Conservation (phyloP, 2,329 filamentous ascomycete genomes). For the Colletotrichum kahawae region DNA sequence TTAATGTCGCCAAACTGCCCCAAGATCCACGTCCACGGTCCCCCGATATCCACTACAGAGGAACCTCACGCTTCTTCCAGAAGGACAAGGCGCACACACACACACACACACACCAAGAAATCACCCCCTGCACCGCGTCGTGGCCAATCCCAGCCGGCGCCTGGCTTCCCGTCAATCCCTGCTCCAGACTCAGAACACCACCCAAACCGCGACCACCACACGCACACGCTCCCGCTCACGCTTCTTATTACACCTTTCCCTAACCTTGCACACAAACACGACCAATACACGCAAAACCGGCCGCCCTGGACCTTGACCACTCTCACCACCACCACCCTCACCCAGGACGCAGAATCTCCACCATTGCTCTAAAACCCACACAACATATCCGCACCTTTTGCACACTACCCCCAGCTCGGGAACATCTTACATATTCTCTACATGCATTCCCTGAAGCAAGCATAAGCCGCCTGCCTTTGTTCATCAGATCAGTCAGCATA, state of each 20-base stretch:
- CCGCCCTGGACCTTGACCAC: background rate
- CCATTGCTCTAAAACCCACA: background rate
- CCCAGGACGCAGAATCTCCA: background rate
- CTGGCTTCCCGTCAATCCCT: conserved; percentile 11
- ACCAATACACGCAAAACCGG: background rate
- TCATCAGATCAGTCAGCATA: background rate
- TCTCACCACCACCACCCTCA: background rate
- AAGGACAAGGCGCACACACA: background rate
- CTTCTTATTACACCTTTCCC: background rate
- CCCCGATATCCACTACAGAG: background rate
- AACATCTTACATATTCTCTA: background rate
- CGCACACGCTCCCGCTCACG: conserved; percentile 1
- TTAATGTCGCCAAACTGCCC: conserved; percentile 7
- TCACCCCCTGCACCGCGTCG: conserved; percentile 5
- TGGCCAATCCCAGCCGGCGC: conserved; percentile 5
- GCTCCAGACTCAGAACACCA: background rate
- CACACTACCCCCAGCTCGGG: background rate
- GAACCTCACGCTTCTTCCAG: background rate
- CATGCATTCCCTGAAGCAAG: background rate
- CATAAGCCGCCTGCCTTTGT: background rate
- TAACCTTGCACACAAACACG: background rate
- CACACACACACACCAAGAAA: background rate
- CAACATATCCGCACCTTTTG: background rate
- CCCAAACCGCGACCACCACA: background rate
- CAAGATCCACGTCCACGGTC: background rate